phyloP scores from a whole-genome alignment of 768 basidiomycete species.

The Baorangia bicolor region DNA sequence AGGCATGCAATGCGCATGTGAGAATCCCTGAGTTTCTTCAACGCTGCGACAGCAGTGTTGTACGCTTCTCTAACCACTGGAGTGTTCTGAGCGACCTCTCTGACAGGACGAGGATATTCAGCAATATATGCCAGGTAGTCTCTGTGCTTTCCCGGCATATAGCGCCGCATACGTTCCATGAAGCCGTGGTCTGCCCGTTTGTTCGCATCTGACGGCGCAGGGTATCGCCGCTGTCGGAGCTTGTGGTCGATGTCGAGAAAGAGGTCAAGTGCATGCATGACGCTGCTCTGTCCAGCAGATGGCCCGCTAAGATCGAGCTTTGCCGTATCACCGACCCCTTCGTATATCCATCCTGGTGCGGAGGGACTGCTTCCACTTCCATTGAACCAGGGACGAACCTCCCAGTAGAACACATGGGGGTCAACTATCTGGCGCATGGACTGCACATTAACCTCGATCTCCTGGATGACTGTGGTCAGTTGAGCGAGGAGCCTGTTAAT shows the following conservation, averaged over 20 bases:
- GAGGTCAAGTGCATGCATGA: slow-evolving; percentile 84
- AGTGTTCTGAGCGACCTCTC: slow-evolving; percentile 56
- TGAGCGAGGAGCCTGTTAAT: slow-evolving; percentile 71
- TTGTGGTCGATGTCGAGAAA: slow-evolving; percentile 90
- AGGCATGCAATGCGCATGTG: slow-evolving; percentile 89
- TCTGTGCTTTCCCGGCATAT: slow-evolving; percentile 93
- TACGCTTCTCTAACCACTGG: slow-evolving; percentile 71
- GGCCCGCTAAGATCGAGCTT: slow-evolving; percentile 78
- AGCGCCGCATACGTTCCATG: slow-evolving; percentile 90
- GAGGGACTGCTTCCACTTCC: slow-evolving; percentile 65
- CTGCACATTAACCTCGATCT: slow-evolving; percentile 68
- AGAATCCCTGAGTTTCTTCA: slow-evolving; percentile 80
- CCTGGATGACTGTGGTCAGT: slow-evolving; percentile 67
- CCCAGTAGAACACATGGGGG: slow-evolving; percentile 86
- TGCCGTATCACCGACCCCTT: slow-evolving; percentile 63
- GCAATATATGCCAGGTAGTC: slow-evolving; percentile 75
- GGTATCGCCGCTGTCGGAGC: slow-evolving; percentile 66
- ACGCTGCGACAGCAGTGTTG: slow-evolving; percentile 70
- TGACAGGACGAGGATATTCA: slow-evolving; percentile 55
- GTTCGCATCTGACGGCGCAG: slow-evolving; percentile 63
- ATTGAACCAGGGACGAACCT: slow-evolving; percentile 90
- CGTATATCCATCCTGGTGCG: slow-evolving; percentile 67
- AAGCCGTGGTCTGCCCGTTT: slow-evolving; percentile 71
- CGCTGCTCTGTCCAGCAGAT: slow-evolving; percentile 90
- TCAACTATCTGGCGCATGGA: slow-evolving; percentile 70